phyloP scores from a whole-genome alignment of 148 eudicot genomes.

The Heliosperma pusillum region DNA sequence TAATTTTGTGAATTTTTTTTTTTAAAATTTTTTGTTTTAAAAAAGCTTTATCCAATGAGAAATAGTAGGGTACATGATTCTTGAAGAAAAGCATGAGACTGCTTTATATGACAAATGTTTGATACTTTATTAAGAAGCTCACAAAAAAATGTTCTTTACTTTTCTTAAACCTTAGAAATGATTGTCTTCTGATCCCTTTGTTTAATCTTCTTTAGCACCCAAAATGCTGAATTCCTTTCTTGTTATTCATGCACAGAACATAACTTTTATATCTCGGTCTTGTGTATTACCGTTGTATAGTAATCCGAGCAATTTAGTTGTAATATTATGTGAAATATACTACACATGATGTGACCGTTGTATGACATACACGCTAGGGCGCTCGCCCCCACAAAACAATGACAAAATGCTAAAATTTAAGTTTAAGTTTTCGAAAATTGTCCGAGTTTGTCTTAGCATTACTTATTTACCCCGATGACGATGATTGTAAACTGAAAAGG shows the following conservation, averaged over 20 bases:
- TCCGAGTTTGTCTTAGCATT: too few relatives aligned
- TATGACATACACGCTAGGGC: too few relatives aligned
- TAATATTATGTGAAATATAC: too few relatives aligned
- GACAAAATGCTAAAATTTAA: too few relatives aligned
- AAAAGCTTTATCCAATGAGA: not conserved
- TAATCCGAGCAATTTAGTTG: too few relatives aligned
- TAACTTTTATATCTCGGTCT: not conserved
- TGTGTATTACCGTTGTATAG: too few relatives aligned
- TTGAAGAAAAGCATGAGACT: constrained; percentile 14
- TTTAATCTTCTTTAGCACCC: not conserved
- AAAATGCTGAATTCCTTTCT: constrained; percentile 6
- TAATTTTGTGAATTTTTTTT: too few relatives aligned
- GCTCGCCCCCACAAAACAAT: too few relatives aligned
- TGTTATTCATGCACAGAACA: constrained; percentile 7
- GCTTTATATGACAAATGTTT: constrained; percentile 8
- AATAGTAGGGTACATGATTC: constrained; percentile 13
- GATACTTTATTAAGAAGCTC: not conserved
- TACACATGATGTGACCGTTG: too few relatives aligned
- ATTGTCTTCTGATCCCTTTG: constrained; percentile 1
- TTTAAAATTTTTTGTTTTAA: not conserved
- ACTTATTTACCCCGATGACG: too few relatives aligned
- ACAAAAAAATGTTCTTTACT: constrained; percentile 20
- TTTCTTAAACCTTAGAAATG: constrained; percentile 13
- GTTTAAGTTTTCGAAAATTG: too few relatives aligned
- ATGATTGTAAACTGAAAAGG: not conserved